A percentile compares a stretch with the other conserved stretches of the same genome.
Evolutionary conservation across 2,329 filamentous ascomycete genomes (phyloP).

Genomic region (Hysterium pulicare): DNA sequence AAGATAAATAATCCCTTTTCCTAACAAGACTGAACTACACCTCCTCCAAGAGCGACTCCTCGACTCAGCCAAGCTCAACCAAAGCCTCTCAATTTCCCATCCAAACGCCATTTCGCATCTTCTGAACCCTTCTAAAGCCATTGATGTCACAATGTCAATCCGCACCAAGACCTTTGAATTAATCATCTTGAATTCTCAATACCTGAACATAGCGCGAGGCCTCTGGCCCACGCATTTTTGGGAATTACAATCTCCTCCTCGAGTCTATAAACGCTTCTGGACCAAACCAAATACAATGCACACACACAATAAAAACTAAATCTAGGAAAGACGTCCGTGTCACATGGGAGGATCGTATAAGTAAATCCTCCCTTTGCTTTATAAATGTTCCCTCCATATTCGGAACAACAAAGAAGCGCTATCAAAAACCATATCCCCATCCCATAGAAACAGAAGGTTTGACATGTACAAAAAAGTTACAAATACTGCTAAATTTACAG

Average conservation of each 20-base stretch:
- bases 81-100: no score
- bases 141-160: no score
- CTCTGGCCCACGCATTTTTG: background rate
- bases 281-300: no score
- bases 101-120: no score
- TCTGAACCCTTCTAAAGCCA: no score
- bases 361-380: background rate
- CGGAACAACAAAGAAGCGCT: background rate
- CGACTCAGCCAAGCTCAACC: no score
- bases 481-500: background rate
- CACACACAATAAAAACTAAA: background rate
- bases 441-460: background rate
- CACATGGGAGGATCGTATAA: background rate
- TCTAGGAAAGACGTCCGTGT: background rate
- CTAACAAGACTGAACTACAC: no score
- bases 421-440: background rate
- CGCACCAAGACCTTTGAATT: no score
- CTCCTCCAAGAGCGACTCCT: no score
- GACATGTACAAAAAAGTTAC: conserved; percentile 2
- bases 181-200: background rate
- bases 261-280: background rate
- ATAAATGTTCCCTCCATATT: background rate
- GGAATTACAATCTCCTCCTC: background rate
- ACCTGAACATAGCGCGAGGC: background rate
- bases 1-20: no score